Evolutionary conservation across 345 rosid genomes (phyloP).

Genomic region (Populus tremula): DNA sequence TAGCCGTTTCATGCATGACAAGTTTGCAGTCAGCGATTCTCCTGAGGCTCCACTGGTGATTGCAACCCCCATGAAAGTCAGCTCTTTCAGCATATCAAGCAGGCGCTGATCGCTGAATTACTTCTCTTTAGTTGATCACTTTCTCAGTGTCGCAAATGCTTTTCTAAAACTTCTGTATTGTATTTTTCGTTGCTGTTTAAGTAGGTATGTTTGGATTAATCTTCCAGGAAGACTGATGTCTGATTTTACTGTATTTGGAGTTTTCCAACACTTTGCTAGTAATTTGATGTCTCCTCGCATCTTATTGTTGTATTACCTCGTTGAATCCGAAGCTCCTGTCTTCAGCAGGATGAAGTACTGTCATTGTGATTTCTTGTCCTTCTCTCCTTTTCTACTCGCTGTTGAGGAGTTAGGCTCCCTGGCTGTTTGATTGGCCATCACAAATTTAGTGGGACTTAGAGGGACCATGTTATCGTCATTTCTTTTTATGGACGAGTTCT

Average conservation of each 20-base stretch:
- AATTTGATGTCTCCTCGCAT: slow-evolving; percentile 1
- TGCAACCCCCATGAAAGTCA: slow-evolving; percentile 92
- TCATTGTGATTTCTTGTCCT: background rate
- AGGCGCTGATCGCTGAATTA: slow-evolving; percentile 40
- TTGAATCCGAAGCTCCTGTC: background rate
- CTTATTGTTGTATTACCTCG: slow-evolving; percentile 3
- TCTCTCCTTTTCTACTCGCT: background rate
- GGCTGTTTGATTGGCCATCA: background rate
- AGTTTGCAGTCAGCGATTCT: slow-evolving; percentile 81
- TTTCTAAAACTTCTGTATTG: slow-evolving; percentile 9
- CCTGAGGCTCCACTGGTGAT: slow-evolving; percentile 98
- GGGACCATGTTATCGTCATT: slow-evolving; percentile 27
- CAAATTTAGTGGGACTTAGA: background rate
- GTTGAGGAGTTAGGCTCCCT: background rate
- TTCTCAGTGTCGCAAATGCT: slow-evolving; percentile 3
- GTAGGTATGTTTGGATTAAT: background rate
- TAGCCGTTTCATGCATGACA: slow-evolving; percentile 97
- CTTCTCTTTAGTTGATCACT: background rate
- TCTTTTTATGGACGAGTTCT: background rate
- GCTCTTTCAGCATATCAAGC: slow-evolving; percentile 95
- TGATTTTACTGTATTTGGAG: slow-evolving; percentile 14
- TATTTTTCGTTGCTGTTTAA: slow-evolving; percentile 5
- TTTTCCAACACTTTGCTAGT: background rate
- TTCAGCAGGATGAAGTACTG: background rate
- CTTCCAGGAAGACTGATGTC: slow-evolving; percentile 7